Percentiles rank a stretch among this genome's conserved stretches.
Conservation (phyloP, 2,329 filamentous ascomycete genomes). For the Phyllosticta paracitricarpa region DNA sequence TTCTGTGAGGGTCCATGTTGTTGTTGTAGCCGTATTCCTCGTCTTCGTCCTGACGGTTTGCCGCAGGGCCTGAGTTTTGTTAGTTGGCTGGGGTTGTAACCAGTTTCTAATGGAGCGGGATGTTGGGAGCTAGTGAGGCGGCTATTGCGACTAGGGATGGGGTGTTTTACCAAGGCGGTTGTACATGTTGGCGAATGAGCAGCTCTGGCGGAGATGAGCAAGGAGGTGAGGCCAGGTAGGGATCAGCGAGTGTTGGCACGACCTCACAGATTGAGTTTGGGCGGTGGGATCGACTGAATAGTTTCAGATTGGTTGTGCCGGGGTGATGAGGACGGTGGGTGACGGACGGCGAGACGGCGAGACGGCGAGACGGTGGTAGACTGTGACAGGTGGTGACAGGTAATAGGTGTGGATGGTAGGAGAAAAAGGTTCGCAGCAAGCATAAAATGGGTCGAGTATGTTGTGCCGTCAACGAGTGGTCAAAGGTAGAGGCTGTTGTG, state of each 20-base stretch:
- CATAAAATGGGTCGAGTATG: too few relatives aligned
- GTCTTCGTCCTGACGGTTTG: constrained; percentile 2
- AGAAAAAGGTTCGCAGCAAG: too few relatives aligned
- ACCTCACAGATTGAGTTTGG: background rate
- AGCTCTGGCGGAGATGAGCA: background rate
- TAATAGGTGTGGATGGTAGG: too few relatives aligned
- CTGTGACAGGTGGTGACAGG: too few relatives aligned
- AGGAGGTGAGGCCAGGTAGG: background rate
- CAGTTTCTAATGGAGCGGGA: background rate
- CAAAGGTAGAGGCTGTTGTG: too few relatives aligned
- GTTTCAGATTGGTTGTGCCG: background rate
- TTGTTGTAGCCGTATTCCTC: constrained; percentile 15
- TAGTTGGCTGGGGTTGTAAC: background rate
- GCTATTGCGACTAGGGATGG: too few relatives aligned
- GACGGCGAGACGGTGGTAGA: too few relatives aligned
- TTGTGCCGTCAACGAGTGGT: too few relatives aligned
- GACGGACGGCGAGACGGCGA: background rate
- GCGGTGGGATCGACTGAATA: background rate
- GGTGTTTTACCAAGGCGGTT: background rate
- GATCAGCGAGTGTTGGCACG: background rate
- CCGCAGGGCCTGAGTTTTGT: background rate
- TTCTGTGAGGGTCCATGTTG: constrained; percentile 43
- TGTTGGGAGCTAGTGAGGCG: background rate
- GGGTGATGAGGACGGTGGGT: background rate
- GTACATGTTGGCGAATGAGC: background rate